Evolutionary conservation across 805 yeast genomes (phyloP), one percentile per base, ranked within the genome.

Genomic region (Pichia manshurica): DNA sequence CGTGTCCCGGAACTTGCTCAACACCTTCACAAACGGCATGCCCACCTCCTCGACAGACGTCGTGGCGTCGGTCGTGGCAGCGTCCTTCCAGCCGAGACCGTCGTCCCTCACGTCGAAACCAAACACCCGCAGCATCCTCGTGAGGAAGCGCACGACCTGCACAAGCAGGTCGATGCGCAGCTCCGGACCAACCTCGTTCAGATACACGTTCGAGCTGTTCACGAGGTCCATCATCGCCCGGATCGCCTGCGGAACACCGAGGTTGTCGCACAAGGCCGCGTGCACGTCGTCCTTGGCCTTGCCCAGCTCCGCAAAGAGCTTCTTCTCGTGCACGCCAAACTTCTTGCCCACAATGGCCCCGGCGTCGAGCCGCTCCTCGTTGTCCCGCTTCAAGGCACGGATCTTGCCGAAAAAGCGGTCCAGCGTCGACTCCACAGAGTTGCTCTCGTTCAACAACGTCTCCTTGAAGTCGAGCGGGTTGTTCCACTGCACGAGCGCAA

Each of bases 401-500:
- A 88, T 83, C 45, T 79, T 87, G 38, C 83, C 80, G 74, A 93
- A 93, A 63, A 86, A 91, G 63, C 89, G 93, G 53, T 80, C 80
- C 44, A 89, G 65, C 1, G 89, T 67, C 4, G 84, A 70, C 68
- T 93, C 98, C 39, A 78, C 69, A 2, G 90, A 72, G 65, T 75
- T 81, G 23, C 87, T 96, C 63, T 91, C 96, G 47, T 73, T 69
- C 47, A 88, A 67, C 48, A 93, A 71, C 41, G 84, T 71, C 60
- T 85, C 91, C 67, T 91, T 91, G 71, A 93, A 93, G 64, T 93
- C 99, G 42, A 93, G 70, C 53, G 88, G 93, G 60, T 78, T 82
- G 60, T 89, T 91, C 99, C 99, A 93, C 58, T 83, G 88, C 48
- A 86, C 87, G 55, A 87, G 74, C 0, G 95, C 95, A 72, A 93